phyloP scores from a whole-genome alignment of 192 early-diverging fungal species.

The Dissophora ornata region DNA sequence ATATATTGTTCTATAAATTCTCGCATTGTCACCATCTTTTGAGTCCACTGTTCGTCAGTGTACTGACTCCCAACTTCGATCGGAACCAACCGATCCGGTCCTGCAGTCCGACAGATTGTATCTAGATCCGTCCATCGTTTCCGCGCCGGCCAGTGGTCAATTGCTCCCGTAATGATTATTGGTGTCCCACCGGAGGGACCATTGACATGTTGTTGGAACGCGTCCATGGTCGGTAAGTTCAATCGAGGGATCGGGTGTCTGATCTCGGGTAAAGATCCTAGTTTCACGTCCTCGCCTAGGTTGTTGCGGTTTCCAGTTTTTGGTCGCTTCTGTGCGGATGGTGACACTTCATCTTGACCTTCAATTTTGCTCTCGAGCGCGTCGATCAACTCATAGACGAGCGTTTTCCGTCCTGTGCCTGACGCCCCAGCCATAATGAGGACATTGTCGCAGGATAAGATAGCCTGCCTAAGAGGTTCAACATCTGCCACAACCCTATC shows the following conservation, averaged over 20 bases:
- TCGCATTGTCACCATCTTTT: conserved; percentile 74
- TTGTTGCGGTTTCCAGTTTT: background rate
- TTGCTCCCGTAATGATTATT: conserved; percentile 62
- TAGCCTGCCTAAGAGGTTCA: conserved; percentile 24
- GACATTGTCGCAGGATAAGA: conserved; percentile 63
- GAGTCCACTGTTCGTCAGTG: conserved; percentile 81
- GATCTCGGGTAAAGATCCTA: conserved; percentile 21
- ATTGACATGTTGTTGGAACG: conserved; percentile 54
- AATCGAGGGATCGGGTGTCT: conserved; percentile 36
- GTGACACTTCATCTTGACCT: background rate
- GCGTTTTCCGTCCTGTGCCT: conserved; percentile 28
- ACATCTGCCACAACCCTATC: background rate
- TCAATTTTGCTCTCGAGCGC: conserved; percentile 20
- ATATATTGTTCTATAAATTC: conserved; percentile 74
- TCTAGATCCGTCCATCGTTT: conserved; percentile 71
- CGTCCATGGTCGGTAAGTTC: conserved; percentile 46
- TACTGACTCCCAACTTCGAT: conserved; percentile 86
- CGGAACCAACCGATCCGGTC: conserved; percentile 78
- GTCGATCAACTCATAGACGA: conserved; percentile 47
- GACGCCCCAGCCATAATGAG: conserved; percentile 69
- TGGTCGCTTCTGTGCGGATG: conserved; percentile 22
- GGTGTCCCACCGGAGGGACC: conserved; percentile 42
- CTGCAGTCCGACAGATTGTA: conserved; percentile 68
- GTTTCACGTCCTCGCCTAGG: conserved; percentile 5
- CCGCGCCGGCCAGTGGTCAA: conserved; percentile 77